Evolutionary conservation across 805 yeast genomes (phyloP), one percentile per base, ranked within the genome.

Genomic region (Kregervanrija pseudodelftensis): DNA sequence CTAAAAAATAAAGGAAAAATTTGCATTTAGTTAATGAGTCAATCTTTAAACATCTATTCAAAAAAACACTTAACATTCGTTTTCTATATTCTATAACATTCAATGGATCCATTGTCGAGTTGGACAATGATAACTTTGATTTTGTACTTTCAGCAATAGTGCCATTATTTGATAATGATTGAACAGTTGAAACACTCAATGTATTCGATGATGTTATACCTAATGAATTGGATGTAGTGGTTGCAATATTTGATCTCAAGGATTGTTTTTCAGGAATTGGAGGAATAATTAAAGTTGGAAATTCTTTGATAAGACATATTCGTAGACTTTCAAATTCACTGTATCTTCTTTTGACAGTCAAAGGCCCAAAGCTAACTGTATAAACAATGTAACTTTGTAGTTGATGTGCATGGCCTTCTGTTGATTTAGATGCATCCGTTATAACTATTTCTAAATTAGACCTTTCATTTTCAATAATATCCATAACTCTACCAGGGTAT

Each of bases 221-320:
- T 2, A 61, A 41, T 4, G 63, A 59, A 32, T 52, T 56, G 11
- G 61, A 50, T 8, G 66, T 61, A 2, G 64, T 60, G 12, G 60
- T 50, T 11, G 60, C 54, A 22, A 64, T 49, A 44, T 59, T 64
- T 4, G 69, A 63, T 11, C 56, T 58, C 51, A 85, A 60, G 12
- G 85, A 72, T 60, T 85, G 91, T 60, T 85, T 85, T 61, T 82
- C 85, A 0, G 99, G 99, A 9, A 93, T 91, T 1, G 98, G 97
- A 7, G 99, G 99, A 5, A 93, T 78, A 3, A 93, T 75, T 4
- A 80, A 60, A 3, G 93, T 79, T 3, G 99, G 97, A 51, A 84
- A 83, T 34, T 86, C 65, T 53, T 82, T 79, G 3, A 80, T 69
- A 16, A 93, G 68, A 4, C 84, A 74, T 36, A 78, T 82, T 49